Conservation (phyloP, 2,329 filamentous ascomycete genomes). For the Berkeleyomyces rouxiae region DNA sequence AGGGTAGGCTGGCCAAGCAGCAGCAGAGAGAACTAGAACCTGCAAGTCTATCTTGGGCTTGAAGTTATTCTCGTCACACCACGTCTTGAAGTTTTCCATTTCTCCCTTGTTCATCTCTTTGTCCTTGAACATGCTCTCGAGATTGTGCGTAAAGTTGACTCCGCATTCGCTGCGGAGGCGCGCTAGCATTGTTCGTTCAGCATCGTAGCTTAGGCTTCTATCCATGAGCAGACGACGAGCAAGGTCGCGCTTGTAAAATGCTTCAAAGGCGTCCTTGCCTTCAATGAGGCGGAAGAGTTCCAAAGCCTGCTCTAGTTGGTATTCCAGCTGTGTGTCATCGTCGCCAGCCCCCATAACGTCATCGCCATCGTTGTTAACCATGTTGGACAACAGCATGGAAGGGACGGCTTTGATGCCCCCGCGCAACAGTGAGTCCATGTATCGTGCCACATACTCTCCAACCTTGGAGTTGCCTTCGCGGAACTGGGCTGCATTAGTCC, state of each 20-base stretch:
- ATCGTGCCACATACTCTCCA: constrained; percentile 96
- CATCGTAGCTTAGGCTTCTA: constrained; percentile 82
- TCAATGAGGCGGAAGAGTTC: constrained; percentile 95
- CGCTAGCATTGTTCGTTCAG: constrained; percentile 86
- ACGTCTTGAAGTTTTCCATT: constrained; percentile 64
- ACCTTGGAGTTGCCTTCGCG: constrained; percentile 80
- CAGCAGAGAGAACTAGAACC: constrained; percentile 79
- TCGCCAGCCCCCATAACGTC: constrained; percentile 50
- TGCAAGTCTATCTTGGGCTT: constrained; percentile 40
- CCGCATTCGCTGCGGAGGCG: constrained; percentile 89
- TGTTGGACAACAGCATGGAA: constrained; percentile 46
- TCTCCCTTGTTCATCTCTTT: constrained; percentile 87
- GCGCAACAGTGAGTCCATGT: constrained; percentile 76
- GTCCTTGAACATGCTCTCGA: constrained; percentile 99
- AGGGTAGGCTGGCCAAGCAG: constrained; percentile 84
- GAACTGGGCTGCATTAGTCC: constrained; percentile 54
- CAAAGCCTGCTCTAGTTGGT: constrained; percentile 79
- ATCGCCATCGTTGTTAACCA: constrained; percentile 21
- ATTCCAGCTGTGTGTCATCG: constrained; percentile 81
- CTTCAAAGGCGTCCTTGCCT: constrained; percentile 94
- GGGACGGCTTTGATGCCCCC: constrained; percentile 76
- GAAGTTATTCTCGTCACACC: constrained; percentile 38
- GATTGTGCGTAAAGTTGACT: constrained; percentile 83
- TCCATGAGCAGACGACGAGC: constrained; percentile 80
- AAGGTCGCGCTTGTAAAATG: constrained; percentile 97